Evolutionary conservation across 176 grass and related monocot species (phyloP), one percentile per base, ranked within the genome.

Genomic region (Eremochloa ophiuroides): DNA sequence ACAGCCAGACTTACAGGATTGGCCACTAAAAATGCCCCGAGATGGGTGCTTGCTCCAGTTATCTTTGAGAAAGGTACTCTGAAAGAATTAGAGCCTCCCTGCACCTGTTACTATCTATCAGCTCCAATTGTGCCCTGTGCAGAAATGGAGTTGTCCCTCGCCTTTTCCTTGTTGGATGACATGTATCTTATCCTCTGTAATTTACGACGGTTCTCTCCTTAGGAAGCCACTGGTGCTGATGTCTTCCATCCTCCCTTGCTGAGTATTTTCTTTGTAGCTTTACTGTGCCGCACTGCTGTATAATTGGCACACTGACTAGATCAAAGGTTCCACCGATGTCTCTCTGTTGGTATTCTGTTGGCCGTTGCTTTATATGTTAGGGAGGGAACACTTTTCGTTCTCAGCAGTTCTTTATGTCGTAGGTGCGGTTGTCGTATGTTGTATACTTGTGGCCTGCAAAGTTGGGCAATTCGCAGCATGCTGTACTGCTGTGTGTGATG

Each of bases 171-270:
- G 37, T 71, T 46, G 56, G 82, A 70, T 85, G 69, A 56, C 51
- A 71, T 64, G 63, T 55, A 50, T 12, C 29, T 16, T 46, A 53
- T 68, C 30, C 41, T 42, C 53, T 81, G 87, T 81, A 88, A 81
- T 81, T 89, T 81, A 81, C 70, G 76, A 61, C 35, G 30, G 1
- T 2, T 62, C 35, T 27, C 20, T 39, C 50, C 55, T 39, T 80
- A 75, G 47, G 8, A 73, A 60, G 38, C 43, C 37, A 60, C 65
- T 60, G 73, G 68, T 74, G 68, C 75, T 84, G 68, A 79, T 88
- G 60, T 78, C 37, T 8, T 25, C 13, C 31, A 15, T 48, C 46
- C 46, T 7, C 42, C 40, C 67, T 39, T 58, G 76, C n/a, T n/a
- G 40, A 84, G 30, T 15, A 75, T 42, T 63, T 56, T 64, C 53